Evolutionary conservation across 768 basidiomycete genomes (phyloP), one percentile per base, ranked within the genome.

Genomic region (Trametes villosa): DNA sequence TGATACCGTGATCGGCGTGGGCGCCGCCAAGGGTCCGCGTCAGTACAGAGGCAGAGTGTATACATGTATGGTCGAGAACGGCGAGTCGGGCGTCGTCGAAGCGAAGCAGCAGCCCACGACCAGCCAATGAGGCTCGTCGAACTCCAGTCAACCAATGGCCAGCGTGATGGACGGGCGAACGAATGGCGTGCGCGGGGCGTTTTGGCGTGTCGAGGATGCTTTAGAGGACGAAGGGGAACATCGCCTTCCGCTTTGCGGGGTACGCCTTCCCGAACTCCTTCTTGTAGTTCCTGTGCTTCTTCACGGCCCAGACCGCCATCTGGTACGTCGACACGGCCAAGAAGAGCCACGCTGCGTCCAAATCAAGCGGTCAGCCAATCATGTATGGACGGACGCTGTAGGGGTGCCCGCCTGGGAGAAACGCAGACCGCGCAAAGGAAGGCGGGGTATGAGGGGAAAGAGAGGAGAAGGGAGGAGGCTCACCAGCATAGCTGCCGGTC

Each of bases 261-360:
- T 94, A 96, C 59, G 88, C 84, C 65, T 85, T 87, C 33, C 94
- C 94, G 66, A 98, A 97, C 73, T 99, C 96, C 70, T 89, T 94
- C 81, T 87, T 92, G 78, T 98, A 98, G 53, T 81, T 82, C 54
- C 75, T 78, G 68, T 98, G 96, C 78, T 97, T 98, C 80, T 96
- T 94, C 40, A 83, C 68, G 15, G 96, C 96, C 97, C 97, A 99
- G 8, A 82, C 65, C 13, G 79, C 77, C 94, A 98, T 98, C 66
- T 86, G 86, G 33, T 63, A 82, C 0, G 78, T 77, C 1, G 83
- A 80, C 41, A 92, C 81, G 11, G 76, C 79, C 45, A 85, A 73
- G 76, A 96, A 98, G 22, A 88, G 60, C 62, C 74, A 82, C 20
- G 85, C 88, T 91, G 63, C 36, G 44, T n/a, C n/a, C n/a, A n/a